Conservation (phyloP, 768 basidiomycete species). For the Chalciporus piperatus region DNA sequence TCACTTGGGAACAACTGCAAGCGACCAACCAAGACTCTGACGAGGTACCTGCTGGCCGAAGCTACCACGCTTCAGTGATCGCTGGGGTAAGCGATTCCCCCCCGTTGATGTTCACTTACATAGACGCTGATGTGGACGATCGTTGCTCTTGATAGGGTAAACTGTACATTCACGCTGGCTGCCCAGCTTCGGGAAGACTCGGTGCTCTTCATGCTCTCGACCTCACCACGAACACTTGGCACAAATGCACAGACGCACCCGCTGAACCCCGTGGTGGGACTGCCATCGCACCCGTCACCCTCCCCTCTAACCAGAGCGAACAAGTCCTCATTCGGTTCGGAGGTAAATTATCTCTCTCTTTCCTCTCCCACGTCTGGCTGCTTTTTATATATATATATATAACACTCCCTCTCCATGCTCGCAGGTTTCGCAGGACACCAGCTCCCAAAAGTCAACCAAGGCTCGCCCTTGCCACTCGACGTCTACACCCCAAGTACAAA, state of each 20-base stretch:
- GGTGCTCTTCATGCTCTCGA: slow-evolving; percentile 35
- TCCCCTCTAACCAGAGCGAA: slow-evolving; percentile 5
- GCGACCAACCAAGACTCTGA: slow-evolving; percentile 24
- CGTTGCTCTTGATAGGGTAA: slow-evolving; percentile 18
- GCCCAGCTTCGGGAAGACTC: slow-evolving; percentile 37
- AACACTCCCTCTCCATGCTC: not conserved
- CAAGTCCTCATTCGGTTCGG: slow-evolving; percentile 38
- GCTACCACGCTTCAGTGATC: slow-evolving; percentile 35
- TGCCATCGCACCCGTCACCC: slow-evolving; percentile 30
- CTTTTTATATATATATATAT: not conserved
- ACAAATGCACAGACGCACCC: slow-evolving; percentile 34
- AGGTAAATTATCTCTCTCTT: slow-evolving; percentile 20
- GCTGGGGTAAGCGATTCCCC: slow-evolving; percentile 22
- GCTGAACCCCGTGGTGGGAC: slow-evolving; percentile 41
- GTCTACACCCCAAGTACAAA: slow-evolving; percentile 29
- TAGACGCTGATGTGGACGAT: not conserved
- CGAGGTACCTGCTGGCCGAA: slow-evolving; percentile 32
- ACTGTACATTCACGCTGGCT: slow-evolving; percentile 42
- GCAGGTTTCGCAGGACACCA: slow-evolving; percentile 37
- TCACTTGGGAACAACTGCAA: slow-evolving; percentile 31
- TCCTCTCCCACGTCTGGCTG: not conserved
- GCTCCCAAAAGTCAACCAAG: slow-evolving; percentile 23
- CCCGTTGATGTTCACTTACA: not conserved
- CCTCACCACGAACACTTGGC: slow-evolving; percentile 29
- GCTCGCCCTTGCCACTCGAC: slow-evolving; percentile 28